Base-by-base conservation (phyloP, 129 eudicot species). In the Lonicera japonica region DNA sequence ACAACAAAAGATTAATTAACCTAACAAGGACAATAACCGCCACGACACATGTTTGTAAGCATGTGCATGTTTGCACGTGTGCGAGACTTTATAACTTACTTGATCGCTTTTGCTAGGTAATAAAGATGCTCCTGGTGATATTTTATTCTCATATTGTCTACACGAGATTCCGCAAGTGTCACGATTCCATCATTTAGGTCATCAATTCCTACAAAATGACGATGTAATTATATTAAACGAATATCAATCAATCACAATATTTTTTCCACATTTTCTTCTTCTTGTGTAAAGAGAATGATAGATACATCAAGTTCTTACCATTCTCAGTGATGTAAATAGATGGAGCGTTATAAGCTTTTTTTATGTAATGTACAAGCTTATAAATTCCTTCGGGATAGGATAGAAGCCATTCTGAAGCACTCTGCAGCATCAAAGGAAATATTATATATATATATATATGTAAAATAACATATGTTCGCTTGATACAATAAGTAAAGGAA, bases 371-470 rank as follows among this genome's bases (percentile, higher is more conserved):
- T 13, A 66, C 15, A 19, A 66, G 52, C 3, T 52, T 21, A 11
- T 13, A 19, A 66, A 66, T 17, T 11, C 70, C 70, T 54, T 66
- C 19, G 5, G 70, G 70, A 66, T 51, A 66, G 4, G 54, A 25
- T 29, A 53, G 54, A 4, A 66, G 50, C 61, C 70, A 54, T 14
- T 29, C 24, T 2, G 56, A 65, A 24, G 70, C 60, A 23, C 19
- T 21, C 70, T 65, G 39, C 47, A 53, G 0, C 0, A 15, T 45
- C 51, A 45, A 15, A 45, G 10, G 51, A 45, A 15, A 45, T 45
- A 29, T 29, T 1, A 29, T 29, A 29, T 1, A 29, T 29, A 29
- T 29, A 29, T n/a, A n/a, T n/a, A n/a, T n/a, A n/a, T n/a, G n/a
- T n/a, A n/a, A n/a, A n/a, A n/a, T n/a, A n/a, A 29, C 6, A 29